These are phyloP conservation scores for Talaromyces verruculosus DNA, from an alignment of 2,329 filamentous ascomycete genomes.

Conservation along the genomic window DNA sequence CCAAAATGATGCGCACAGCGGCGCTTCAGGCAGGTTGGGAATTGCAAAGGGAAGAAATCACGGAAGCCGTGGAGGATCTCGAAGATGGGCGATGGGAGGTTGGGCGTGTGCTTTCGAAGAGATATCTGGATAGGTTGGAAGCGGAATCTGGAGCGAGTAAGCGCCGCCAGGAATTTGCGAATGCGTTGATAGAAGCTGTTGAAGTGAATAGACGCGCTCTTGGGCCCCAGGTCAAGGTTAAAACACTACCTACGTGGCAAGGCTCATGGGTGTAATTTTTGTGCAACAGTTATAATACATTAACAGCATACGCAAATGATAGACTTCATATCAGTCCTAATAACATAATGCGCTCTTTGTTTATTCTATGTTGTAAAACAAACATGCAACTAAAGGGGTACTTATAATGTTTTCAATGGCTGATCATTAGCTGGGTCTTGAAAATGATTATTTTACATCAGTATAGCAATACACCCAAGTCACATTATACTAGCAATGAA, in stretches of 20 bases:
- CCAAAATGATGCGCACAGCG: not conserved
- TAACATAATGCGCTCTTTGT: no score
- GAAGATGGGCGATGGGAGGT: conserved; percentile 12
- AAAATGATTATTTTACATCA: not conserved
- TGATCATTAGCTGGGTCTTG: not conserved
- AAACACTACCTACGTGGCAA: conserved; percentile 12
- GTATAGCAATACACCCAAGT: not conserved
- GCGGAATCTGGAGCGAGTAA: not conserved
- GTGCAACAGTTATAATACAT: not conserved
- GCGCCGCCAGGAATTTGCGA: conserved; percentile 1
- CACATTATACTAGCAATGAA: not conserved
- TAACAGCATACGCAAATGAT: no score
- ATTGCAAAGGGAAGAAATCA: not conserved
- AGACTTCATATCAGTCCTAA: no score
- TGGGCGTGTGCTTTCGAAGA: conserved; percentile 4
- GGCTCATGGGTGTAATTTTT: not conserved
- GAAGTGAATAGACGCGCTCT: conserved; percentile 6
- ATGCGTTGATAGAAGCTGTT: conserved; percentile 10
- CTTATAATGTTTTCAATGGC: not conserved
- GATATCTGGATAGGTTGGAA: conserved; percentile 1
- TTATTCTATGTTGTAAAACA: not conserved
- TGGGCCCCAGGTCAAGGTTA: not conserved
- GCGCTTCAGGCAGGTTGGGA: conserved; percentile 8
- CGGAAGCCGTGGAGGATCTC: not conserved
- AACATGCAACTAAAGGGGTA: not conserved